These are phyloP conservation scores for Periconia sp. DNA, from an alignment of 2,329 filamentous ascomycete species.

Conservation along the genomic window DNA sequence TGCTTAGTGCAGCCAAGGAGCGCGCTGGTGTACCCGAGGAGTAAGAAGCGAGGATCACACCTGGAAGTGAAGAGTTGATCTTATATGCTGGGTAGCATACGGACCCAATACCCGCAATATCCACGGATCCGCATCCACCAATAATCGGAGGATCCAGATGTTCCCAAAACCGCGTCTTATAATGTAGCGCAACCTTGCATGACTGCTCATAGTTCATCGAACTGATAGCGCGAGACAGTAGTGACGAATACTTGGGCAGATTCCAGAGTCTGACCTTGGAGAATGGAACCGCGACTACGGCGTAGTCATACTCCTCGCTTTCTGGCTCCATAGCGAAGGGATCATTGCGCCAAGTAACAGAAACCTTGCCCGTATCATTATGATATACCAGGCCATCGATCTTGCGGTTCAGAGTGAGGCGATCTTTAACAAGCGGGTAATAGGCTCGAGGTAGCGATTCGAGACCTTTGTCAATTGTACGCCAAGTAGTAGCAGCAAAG, in stretches of 20 bases:
- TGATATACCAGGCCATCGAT: slow-evolving; percentile 64
- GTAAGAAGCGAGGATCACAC: slow-evolving; percentile 68
- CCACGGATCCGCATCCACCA: slow-evolving; percentile 66
- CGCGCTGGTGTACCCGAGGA: slow-evolving; percentile 53
- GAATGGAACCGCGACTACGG: slow-evolving; percentile 70
- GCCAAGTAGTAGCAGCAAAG: slow-evolving; percentile 65
- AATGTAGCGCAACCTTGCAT: slow-evolving; percentile 70
- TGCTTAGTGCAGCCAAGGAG: slow-evolving; percentile 57
- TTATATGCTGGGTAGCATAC: slow-evolving; percentile 73
- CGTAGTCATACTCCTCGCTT: slow-evolving; percentile 67
- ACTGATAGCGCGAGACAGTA: slow-evolving; percentile 56
- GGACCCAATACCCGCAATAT: slow-evolving; percentile 66
- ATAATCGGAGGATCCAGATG: slow-evolving; percentile 62
- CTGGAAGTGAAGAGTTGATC: slow-evolving; percentile 68
- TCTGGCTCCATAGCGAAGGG: slow-evolving; percentile 51
- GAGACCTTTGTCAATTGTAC: slow-evolving; percentile 68
- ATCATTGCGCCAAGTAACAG: slow-evolving; percentile 62
- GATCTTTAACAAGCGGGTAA: slow-evolving; percentile 64
- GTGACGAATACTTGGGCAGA: slow-evolving; percentile 60
- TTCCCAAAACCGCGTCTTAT: slow-evolving; percentile 68
- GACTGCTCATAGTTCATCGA: slow-evolving; percentile 57
- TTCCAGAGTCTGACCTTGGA: slow-evolving; percentile 68
- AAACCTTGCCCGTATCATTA: slow-evolving; percentile 58
- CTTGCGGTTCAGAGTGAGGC: slow-evolving; percentile 62
- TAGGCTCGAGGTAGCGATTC: slow-evolving; percentile 68